Conservation (phyloP, 495 filamentous ascomycete species). For the Trichoderma virens region DNA sequence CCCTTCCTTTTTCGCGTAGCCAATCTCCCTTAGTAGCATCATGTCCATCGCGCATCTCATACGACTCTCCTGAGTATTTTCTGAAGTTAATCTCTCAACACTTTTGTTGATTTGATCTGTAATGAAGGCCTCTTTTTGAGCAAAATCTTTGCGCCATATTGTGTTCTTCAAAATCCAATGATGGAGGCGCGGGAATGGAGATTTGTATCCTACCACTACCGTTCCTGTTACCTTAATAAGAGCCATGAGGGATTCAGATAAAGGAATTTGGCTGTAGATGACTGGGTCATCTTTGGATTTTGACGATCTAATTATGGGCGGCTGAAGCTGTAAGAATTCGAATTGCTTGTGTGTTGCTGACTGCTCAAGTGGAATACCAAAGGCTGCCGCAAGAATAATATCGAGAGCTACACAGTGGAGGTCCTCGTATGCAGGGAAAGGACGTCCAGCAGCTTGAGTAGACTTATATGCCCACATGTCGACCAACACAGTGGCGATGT, state of each 20-base stretch:
- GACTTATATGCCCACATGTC: slow-evolving; percentile 30
- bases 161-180: slow-evolving; percentile 12
- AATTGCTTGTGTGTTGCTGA: neutral
- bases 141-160: slow-evolving; percentile 5
- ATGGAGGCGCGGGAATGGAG: slow-evolving; percentile 14
- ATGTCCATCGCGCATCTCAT: slow-evolving; percentile 23
- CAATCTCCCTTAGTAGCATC: slow-evolving; percentile 22
- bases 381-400: slow-evolving; percentile 24
- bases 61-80: slow-evolving; percentile 1
- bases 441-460: slow-evolving; percentile 21
- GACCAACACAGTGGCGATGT: slow-evolving; percentile 20
- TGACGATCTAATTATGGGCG: neutral
- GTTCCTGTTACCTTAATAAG: neutral
- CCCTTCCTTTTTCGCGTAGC: slow-evolving; percentile 17
- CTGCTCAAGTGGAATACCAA: slow-evolving; percentile 20
- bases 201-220: slow-evolving; percentile 15
- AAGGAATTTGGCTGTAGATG: slow-evolving; percentile 7
- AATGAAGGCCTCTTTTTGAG: slow-evolving; percentile 17
- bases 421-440: slow-evolving; percentile 28
- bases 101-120: slow-evolving; percentile 16
- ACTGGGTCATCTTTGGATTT: neutral
- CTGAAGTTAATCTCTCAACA: slow-evolving; percentile 9
- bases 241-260: neutral
- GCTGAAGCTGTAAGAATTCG: slow-evolving; percentile 9
- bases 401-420: slow-evolving; percentile 29